Conservation (phyloP, 768 basidiomycete genomes). For the Tulasnella sp. region DNA sequence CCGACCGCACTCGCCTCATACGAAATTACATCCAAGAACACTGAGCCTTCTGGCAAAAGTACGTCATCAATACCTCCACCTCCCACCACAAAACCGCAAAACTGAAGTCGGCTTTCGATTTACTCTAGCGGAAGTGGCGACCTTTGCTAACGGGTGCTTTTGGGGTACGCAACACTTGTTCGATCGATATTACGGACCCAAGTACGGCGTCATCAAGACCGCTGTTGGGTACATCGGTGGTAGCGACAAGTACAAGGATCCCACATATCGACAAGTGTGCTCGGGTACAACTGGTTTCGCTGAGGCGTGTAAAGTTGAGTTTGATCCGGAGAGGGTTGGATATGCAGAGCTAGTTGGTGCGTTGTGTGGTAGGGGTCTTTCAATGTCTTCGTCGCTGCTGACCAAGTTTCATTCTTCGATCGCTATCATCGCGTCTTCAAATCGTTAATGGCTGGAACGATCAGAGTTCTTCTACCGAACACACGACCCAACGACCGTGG, state of each 20-base stretch:
- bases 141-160: slow-evolving; percentile 20
- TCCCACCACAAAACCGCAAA: background rate
- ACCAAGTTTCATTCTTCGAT: background rate
- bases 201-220: slow-evolving; percentile 15
- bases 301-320: slow-evolving; percentile 77
- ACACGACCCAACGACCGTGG: slow-evolving; percentile 79
- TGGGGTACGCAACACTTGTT: slow-evolving; percentile 21
- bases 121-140: slow-evolving; percentile 17
- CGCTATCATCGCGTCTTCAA: too few relatives aligned
- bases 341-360: slow-evolving; percentile 81
- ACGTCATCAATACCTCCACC: background rate
- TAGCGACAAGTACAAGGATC: slow-evolving; percentile 25
- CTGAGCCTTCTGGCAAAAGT: slow-evolving; percentile 11
- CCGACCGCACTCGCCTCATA: slow-evolving; percentile 10
- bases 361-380: slow-evolving; percentile 24
- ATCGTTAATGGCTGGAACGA: too few relatives aligned
- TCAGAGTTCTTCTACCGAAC: slow-evolving; percentile 90
- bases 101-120: background rate
- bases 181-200: slow-evolving; percentile 16
- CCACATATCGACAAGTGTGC: slow-evolving; percentile 68
- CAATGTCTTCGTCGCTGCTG: background rate
- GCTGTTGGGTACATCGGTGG: slow-evolving; percentile 21
- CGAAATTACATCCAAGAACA: slow-evolving; percentile 10
- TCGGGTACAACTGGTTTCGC: slow-evolving; percentile 75
- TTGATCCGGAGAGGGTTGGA: slow-evolving; percentile 61